Evolutionary conservation across 2,329 filamentous ascomycete genomes (phyloP).

Genomic region (Hansfordia pulvinata): DNA sequence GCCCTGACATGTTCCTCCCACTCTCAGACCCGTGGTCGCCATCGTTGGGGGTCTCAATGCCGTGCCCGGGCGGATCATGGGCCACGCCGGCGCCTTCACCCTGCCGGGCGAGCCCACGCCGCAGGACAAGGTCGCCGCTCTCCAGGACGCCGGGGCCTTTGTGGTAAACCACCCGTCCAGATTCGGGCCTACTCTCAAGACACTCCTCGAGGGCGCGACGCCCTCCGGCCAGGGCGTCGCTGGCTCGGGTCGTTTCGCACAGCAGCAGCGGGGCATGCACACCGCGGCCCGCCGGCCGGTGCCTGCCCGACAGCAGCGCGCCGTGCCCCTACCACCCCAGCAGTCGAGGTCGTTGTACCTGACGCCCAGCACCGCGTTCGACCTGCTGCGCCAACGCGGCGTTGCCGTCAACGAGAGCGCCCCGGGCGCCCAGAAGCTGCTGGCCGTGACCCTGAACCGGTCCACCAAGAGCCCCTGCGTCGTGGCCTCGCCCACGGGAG

Average conservation of each 20-base stretch:
- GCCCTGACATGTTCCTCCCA: constrained; percentile 1
- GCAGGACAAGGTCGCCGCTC: constrained; percentile 48
- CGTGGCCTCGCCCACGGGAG: constrained; percentile 38
- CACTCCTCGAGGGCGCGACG: constrained; percentile 30
- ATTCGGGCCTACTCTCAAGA: constrained; percentile 56
- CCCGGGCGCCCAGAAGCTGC: constrained; percentile 26
- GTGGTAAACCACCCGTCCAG: constrained; percentile 67
- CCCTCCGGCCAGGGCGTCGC: constrained; percentile 2
- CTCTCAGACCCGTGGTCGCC: constrained; percentile 53
- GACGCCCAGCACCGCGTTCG: constrained; percentile 34
- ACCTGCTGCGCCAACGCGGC: constrained; percentile 37
- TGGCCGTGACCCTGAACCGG: constrained; percentile 55
- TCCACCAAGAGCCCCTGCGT: constrained; percentile 48
- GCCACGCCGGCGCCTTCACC: constrained; percentile 64
- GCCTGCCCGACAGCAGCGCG: constrained; percentile 4
- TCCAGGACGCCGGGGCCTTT: constrained; percentile 52
- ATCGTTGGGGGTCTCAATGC: constrained; percentile 55
- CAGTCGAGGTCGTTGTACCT: constrained; percentile 42
- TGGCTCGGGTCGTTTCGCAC: no score
- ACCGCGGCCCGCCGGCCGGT: constrained; percentile 22
- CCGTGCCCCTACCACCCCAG: constrained; percentile 1
- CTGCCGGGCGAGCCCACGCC: constrained; percentile 52
- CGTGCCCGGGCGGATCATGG: constrained; percentile 56
- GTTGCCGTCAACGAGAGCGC: constrained; percentile 25
- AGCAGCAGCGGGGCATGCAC: constrained; percentile 40